Evolutionary conservation across 208 protist species (phyloP).

Genomic region (Acanthamoeba triangularis): DNA sequence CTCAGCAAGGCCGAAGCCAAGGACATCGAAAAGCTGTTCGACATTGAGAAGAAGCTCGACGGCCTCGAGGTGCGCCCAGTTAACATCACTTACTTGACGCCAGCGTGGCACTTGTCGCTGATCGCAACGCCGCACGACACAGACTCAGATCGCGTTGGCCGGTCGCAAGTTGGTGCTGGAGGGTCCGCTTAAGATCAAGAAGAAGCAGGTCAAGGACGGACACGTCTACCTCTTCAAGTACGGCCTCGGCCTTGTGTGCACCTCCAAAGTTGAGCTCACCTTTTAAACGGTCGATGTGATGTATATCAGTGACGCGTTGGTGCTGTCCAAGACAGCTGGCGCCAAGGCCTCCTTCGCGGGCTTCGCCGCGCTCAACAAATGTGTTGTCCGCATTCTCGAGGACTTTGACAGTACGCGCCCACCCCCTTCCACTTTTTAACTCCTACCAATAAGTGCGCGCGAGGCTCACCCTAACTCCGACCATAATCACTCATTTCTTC

Average conservation of each 20-base stretch:
- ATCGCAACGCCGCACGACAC: too few relatives aligned
- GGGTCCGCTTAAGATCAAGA: constrained; percentile 35
- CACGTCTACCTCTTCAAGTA: constrained; percentile 51
- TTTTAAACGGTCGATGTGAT: not conserved
- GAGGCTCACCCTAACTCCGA: too few relatives aligned
- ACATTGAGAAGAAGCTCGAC: constrained; percentile 44
- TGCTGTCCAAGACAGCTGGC: constrained; percentile 30
- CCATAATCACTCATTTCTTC: not conserved
- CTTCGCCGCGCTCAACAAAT: constrained; percentile 1
- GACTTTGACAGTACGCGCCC: constrained; percentile 62
- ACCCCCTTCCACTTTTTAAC: not conserved
- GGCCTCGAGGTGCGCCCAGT: constrained; percentile 11
- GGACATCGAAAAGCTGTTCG: constrained; percentile 46
- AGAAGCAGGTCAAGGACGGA: constrained; percentile 37
- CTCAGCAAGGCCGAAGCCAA: constrained; percentile 42
- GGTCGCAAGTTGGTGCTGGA: constrained; percentile 25
- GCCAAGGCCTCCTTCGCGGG: constrained; percentile 16
- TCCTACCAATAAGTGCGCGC: not conserved
- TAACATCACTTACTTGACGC: too few relatives aligned
- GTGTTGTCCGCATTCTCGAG: constrained; percentile 27
- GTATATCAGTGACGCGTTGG: not conserved
- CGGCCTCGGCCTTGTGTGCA: not conserved
- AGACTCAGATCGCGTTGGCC: constrained; percentile 16
- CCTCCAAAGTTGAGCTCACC: not conserved
- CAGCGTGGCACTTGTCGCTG: too few relatives aligned